Conservation (phyloP, 176 grass and related monocot genomes). For the Carex myosuroides region DNA sequence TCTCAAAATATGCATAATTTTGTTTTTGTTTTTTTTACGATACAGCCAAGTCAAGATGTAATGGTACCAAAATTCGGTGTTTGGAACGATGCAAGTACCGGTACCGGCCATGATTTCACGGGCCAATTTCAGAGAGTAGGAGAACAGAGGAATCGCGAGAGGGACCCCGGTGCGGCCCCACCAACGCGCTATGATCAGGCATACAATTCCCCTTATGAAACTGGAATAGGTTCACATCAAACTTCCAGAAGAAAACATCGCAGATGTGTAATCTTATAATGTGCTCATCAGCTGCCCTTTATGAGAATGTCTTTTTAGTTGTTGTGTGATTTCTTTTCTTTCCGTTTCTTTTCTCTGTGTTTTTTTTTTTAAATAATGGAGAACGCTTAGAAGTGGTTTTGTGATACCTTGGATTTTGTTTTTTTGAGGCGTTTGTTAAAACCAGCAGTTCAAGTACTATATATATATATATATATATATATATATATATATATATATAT, state of each 20-base stretch:
- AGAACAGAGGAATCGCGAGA: not conserved
- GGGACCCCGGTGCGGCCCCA: not conserved
- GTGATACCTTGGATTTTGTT: not conserved
- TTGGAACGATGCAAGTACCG: slow-evolving; percentile 10
- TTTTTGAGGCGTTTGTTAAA: not conserved
- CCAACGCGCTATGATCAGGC: not conserved
- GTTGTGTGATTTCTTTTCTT: not conserved
- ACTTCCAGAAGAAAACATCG: too few relatives aligned
- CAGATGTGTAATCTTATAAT: slow-evolving; percentile 4
- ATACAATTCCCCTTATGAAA: not conserved
- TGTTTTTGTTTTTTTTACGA: not conserved
- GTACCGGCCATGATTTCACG: not conserved
- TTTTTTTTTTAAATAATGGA: not conserved
- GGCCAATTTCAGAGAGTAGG: slow-evolving; percentile 11
- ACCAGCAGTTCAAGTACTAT: not conserved
- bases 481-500: too few relatives aligned
- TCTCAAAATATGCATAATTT: not conserved
- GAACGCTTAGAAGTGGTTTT: not conserved
- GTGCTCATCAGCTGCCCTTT: not conserved
- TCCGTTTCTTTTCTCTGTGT: not conserved
- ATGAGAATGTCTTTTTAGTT: not conserved
- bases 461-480: too few relatives aligned
- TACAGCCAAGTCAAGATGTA: slow-evolving; percentile 10
- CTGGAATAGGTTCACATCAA: not conserved
- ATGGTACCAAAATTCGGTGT: slow-evolving; percentile 21